phyloP scores from a whole-genome alignment of 768 basidiomycete genomes.

The Pleurotus eryngii region DNA sequence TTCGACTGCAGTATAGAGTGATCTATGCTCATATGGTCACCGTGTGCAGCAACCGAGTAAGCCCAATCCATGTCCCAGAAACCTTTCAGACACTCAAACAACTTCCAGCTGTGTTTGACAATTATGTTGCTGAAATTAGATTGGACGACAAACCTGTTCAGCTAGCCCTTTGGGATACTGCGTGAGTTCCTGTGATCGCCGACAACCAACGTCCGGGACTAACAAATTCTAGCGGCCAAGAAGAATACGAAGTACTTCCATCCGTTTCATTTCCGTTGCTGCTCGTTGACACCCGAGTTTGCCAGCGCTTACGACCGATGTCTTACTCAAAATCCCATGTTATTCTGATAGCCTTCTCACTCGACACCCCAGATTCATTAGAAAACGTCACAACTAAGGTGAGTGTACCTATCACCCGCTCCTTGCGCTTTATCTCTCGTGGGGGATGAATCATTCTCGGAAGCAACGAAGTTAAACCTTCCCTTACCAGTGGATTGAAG shows the following conservation, averaged over 20 bases:
- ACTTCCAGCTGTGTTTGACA: conserved; percentile 87
- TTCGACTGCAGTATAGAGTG: conserved; percentile 5
- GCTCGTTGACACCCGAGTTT: conserved; percentile 11
- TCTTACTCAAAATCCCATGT: conserved; percentile 99
- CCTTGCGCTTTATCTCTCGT: conserved; percentile 7
- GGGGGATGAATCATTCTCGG: conserved; percentile 7
- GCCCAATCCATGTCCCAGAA: conserved; percentile 20
- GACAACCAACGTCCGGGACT: neutral
- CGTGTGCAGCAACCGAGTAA: conserved; percentile 55
- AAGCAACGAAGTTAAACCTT: conserved; percentile 9
- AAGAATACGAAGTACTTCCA: conserved; percentile 85
- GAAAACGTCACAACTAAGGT: conserved; percentile 96
- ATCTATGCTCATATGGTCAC: conserved; percentile 8
- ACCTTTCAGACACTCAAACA: conserved; percentile 12
- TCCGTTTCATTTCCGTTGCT: conserved; percentile 7
- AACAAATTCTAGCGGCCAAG: conserved; percentile 70
- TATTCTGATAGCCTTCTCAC: conserved; percentile 94
- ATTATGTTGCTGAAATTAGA: conserved; percentile 97
- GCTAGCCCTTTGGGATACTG: conserved; percentile 97
- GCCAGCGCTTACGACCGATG: conserved; percentile 86
- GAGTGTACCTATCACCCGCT: conserved; percentile 16
- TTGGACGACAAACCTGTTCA: conserved; percentile 98
- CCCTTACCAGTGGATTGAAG: conserved; percentile 86
- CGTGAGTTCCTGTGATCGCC: conserved; percentile 56
- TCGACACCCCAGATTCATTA: conserved; percentile 94